Evolutionary conservation across 768 basidiomycete species (phyloP).

Genomic region (Glaciozyma antarctica): DNA sequence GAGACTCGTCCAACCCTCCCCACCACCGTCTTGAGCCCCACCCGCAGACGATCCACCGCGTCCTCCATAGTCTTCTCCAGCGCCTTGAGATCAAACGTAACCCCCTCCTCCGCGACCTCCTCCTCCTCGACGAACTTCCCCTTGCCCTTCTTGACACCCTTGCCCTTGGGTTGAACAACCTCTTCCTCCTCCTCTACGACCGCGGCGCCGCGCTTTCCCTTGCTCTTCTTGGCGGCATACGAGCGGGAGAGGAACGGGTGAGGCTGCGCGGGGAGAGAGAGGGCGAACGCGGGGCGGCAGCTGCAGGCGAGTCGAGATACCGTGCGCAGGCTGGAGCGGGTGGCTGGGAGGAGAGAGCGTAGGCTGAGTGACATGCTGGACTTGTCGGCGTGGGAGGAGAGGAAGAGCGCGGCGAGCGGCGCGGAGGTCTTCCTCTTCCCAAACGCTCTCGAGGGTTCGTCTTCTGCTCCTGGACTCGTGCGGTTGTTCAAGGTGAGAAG

Average conservation of each 20-base stretch:
- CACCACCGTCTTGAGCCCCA: conserved; percentile 25
- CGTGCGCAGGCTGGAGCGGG: too few species aligned
- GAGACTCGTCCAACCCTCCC: conserved; percentile 22
- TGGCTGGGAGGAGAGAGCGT: too few species aligned
- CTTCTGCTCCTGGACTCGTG: too few species aligned
- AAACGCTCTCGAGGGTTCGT: too few species aligned
- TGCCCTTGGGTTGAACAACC: conserved; percentile 5
- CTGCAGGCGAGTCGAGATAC: too few species aligned
- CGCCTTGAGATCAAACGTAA: conserved; percentile 16
- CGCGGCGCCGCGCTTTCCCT: conserved; percentile 9
- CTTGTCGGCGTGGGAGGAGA: too few species aligned
- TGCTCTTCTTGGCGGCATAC: conserved; percentile 24
- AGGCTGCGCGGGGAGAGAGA: too few species aligned
- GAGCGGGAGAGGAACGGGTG: not conserved
- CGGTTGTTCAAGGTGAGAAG: too few species aligned
- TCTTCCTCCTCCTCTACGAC: conserved; percentile 7
- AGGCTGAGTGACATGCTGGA: too few species aligned
- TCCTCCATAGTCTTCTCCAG: conserved; percentile 11
- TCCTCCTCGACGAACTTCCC: conserved; percentile 15
- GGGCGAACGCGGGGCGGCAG: too few species aligned
- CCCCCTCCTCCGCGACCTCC: not conserved
- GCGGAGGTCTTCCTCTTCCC: too few species aligned
- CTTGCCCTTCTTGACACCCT: conserved; percentile 24
- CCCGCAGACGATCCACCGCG: conserved; percentile 15
- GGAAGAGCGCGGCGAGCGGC: too few species aligned